phyloP scores from a whole-genome alignment of 352 stramenopile genomes.

The Phytophthora nicotianae region DNA sequence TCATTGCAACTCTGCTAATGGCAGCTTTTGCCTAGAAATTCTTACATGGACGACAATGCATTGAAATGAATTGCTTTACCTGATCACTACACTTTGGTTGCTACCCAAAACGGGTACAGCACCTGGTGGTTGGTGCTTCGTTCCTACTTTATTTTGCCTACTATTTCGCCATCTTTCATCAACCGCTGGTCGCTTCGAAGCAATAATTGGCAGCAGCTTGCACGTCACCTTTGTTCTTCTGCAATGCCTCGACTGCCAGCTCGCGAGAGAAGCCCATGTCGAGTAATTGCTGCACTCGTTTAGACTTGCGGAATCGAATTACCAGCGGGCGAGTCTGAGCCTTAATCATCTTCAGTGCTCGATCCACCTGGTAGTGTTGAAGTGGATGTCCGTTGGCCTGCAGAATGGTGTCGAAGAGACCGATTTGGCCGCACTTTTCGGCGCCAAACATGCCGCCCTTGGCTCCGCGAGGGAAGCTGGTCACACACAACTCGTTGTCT shows the following conservation, averaged over 20 bases:
- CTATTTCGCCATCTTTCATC: neutral
- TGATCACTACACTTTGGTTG: slow-evolving; percentile 14
- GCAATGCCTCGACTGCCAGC: slow-evolving; percentile 54
- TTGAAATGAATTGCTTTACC: slow-evolving; percentile 24
- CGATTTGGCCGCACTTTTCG: slow-evolving; percentile 77
- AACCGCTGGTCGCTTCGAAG: slow-evolving; percentile 47
- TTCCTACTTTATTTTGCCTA: slow-evolving; percentile 19
- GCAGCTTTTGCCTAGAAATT: slow-evolving; percentile 39
- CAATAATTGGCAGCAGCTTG: slow-evolving; percentile 71
- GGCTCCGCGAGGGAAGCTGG: slow-evolving; percentile 69
- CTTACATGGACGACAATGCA: slow-evolving; percentile 6
- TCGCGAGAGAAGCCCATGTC: slow-evolving; percentile 78
- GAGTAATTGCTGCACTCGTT: slow-evolving; percentile 64
- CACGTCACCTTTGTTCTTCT: slow-evolving; percentile 59
- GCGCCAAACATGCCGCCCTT: slow-evolving; percentile 76
- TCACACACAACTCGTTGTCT: slow-evolving; percentile 75
- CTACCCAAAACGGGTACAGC: neutral
- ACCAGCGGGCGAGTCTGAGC: slow-evolving; percentile 75
- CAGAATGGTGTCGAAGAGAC: slow-evolving; percentile 70
- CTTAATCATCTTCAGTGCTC: slow-evolving; percentile 87
- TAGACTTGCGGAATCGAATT: slow-evolving; percentile 77
- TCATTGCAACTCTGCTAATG: slow-evolving; percentile 22
- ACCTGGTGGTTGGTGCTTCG: slow-evolving; percentile 4
- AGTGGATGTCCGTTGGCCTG: slow-evolving; percentile 84
- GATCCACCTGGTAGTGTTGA: slow-evolving; percentile 83